phyloP scores from a whole-genome alignment of 805 yeast species.

The Clavispora santaluciae region DNA sequence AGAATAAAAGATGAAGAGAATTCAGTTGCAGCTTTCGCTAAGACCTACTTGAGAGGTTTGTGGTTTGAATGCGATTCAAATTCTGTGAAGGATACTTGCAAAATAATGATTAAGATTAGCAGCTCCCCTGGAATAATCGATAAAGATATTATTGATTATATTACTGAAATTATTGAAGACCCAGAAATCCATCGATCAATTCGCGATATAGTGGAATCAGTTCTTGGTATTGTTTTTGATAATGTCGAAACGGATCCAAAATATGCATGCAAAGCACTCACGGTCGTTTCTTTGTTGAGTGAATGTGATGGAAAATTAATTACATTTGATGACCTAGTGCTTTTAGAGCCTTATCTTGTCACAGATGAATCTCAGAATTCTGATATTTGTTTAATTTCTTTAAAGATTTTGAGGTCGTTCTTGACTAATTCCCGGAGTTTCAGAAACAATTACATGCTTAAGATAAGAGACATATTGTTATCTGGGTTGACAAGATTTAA shows the following conservation, averaged over 20 bases:
- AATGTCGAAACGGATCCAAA: not conserved
- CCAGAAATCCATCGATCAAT: not conserved
- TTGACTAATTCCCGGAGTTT: slow-evolving; percentile 42
- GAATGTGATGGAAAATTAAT: slow-evolving; percentile 50
- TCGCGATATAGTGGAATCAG: not conserved
- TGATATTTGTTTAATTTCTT: slow-evolving; percentile 42
- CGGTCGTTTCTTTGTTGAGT: slow-evolving; percentile 53
- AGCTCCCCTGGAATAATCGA: not conserved
- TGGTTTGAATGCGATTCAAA: slow-evolving; percentile 15
- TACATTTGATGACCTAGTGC: slow-evolving; percentile 59
- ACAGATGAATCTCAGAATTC: slow-evolving; percentile 41
- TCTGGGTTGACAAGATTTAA: slow-evolving; percentile 55
- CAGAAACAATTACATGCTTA: slow-evolving; percentile 45
- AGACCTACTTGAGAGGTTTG: slow-evolving; percentile 22
- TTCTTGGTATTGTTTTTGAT: slow-evolving; percentile 4
- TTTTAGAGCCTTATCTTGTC: slow-evolving; percentile 60
- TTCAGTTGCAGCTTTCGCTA: slow-evolving; percentile 36
- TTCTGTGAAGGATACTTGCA: not conserved
- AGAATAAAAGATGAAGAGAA: slow-evolving; percentile 72
- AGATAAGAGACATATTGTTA: slow-evolving; percentile 50
- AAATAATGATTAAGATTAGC: not conserved
- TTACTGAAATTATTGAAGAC: not conserved
- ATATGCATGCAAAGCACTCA: slow-evolving; percentile 24
- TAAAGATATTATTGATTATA: not conserved
- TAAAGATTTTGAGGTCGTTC: slow-evolving; percentile 50